Base-by-base conservation (phyloP, 495 filamentous ascomycete genomes). In the Penicillium angulare region DNA sequence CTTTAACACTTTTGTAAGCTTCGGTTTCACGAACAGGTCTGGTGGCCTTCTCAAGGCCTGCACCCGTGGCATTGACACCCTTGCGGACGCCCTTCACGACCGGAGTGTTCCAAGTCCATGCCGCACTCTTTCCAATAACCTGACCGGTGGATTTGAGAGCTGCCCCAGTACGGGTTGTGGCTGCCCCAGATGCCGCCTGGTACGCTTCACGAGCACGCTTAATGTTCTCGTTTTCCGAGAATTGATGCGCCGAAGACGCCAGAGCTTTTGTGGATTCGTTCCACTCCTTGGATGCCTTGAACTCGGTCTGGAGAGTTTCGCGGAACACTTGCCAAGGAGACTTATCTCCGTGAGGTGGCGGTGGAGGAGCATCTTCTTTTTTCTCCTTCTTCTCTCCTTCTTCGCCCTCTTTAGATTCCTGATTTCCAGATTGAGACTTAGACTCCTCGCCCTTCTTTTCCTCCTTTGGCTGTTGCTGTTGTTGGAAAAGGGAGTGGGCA, bases 241-340 rank as follows among this genome's bases (percentile, higher is more conserved):
- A 90, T 52, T 96, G 80, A 57, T 96, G 86, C 20, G 90, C 91
- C 0, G 86, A 88, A 31, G 87, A 86, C 10, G 90, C 89, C 9
- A 98, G 79, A 44, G 91, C 89, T 67, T 97, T 97, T 15, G 92
- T 98, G 35, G 89, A 95, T 59, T 98, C 93, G 60, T 97, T 93
- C 93, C 95, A 98, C 69, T 98, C 93, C 66, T 97, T 95, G 15
- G 93, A 97, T 22, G 91, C 88, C 64, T 96, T 92, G 71, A 98
- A 93, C 65, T 97, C 93, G 43, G 78, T 76, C 61, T 89, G 83
- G 66, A 98, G 82, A 46, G 93, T 98, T 59, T 98, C 93, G 52
- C 89, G 88, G 77, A 98, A 98, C 32, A 98, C 93, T 69, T 96
- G 90, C 89, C 93, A 96, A 26, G 93, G 93, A 7, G 92, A 88